Evolutionary conservation across 345 rosid species (phyloP).

Genomic region (Hibiscus tridactylites): DNA sequence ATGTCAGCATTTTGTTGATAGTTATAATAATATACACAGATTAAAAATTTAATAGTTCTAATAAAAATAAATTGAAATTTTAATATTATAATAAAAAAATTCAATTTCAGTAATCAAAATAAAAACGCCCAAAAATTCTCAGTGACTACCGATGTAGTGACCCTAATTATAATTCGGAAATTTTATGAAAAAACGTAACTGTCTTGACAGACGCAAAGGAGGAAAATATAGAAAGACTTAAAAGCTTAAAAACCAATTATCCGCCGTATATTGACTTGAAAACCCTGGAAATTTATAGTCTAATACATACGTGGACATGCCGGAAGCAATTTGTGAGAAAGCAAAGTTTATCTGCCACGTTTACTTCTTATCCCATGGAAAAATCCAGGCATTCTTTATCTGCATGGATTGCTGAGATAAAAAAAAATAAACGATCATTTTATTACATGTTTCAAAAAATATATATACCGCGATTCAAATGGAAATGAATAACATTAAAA

Average conservation of each 20-base stretch:
- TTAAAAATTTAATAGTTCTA: no score
- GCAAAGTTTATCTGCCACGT: conserved; percentile 1
- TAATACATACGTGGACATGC: neutral
- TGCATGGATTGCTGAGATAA: neutral
- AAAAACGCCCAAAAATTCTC: no score
- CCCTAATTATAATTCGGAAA: neutral
- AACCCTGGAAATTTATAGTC: neutral
- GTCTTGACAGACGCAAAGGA: neutral
- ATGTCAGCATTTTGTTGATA: no score
- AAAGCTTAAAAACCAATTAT: neutral
- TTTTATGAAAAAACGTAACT: neutral
- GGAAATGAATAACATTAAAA: no score
- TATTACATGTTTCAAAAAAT: no score
- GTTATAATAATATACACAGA: no score
- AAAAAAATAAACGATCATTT: neutral
- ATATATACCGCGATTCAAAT: no score
- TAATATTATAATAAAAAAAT: no score
- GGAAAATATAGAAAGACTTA: neutral
- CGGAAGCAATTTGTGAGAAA: neutral
- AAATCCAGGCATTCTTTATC: neutral
- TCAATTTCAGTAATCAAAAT: no score
- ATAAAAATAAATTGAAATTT: no score
- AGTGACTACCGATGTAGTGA: no score
- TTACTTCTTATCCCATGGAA: neutral
- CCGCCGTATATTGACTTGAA: neutral